Base-by-base conservation (phyloP, 176 grass and related monocot species). In the Tillandsia leiboldiana region DNA sequence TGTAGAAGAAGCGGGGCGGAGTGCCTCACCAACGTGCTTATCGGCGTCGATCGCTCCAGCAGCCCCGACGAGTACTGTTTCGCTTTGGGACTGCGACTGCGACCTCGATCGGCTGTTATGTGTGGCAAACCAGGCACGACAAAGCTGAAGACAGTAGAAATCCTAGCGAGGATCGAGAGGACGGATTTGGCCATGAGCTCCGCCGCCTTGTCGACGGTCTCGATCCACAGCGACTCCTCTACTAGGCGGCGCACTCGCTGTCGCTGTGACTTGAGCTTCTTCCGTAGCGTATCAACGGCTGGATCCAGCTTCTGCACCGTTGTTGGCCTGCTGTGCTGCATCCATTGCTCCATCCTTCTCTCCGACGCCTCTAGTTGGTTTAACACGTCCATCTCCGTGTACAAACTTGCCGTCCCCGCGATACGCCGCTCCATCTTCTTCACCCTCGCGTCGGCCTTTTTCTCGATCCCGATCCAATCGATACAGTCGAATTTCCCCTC, bases 341-440 rank as follows among this genome's bases (percentile, higher is more conserved):
- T 91, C 83, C 86, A 87, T 48, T 76, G 68, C 73, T 82, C 81
- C 75, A 92, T 87, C 79, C 70, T 87, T 64, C 79, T 74, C 76
- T 92, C 78, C 20, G 86, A 87, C 15, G 86, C 81, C 59, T 96
- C 89, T 47, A 92, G 74, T 66, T 89, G 86, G 49, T 80, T 70
- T 64, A 96, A 71, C 65, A 67, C 53, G 53, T 90, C 86, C 93
- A 96, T 92, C 86, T 92, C 93, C 61, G 51, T 29, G 66, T 90
- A 92, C 27, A 96, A 79, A 64, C 26, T 69, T 3, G 81, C 76
- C 15, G 86, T 77, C 12, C 23, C 48, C 13, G 27, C 52, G 18
- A 89, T 83, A 20, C 83, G 80, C 9, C 80, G 79, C 67, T 96
- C 91, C 82, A 91, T 96, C 83, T 77, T 81, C 57, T n/a, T 73